A percentile compares a stretch with the other conserved stretches of the same genome.
phyloP scores from a whole-genome alignment of 306 rosid genomes.

The Citrullus mucosospermus region DNA sequence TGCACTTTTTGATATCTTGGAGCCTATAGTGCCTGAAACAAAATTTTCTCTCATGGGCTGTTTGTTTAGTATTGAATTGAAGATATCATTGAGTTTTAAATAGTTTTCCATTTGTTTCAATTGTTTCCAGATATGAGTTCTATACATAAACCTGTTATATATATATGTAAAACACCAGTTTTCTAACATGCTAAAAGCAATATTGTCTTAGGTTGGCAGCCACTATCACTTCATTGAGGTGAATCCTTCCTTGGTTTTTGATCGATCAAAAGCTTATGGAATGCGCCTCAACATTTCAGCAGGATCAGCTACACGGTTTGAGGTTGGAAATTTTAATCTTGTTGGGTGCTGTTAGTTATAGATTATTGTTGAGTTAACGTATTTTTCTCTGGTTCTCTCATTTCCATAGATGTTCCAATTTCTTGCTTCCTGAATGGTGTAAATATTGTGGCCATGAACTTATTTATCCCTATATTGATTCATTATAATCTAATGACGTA shows the following conservation, averaged over 20 bases:
- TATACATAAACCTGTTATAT: background rate
- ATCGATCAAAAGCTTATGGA: conserved; percentile 70
- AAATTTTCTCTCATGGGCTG: background rate
- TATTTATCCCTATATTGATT: background rate
- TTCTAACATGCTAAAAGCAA: background rate
- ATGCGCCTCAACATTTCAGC: conserved; percentile 78
- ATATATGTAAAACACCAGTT: background rate
- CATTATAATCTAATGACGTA: background rate
- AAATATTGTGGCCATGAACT: background rate
- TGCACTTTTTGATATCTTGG: background rate
- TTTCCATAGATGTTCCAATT: background rate
- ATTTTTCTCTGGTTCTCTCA: background rate
- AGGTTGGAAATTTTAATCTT: conserved; percentile 35
- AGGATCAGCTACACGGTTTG: conserved; percentile 84
- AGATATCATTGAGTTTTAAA: background rate
- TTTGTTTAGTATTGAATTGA: background rate
- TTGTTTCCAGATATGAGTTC: background rate
- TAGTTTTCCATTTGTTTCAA: background rate
- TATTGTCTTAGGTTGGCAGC: conserved; percentile 73
- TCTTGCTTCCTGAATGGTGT: background rate
- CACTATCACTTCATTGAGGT: conserved; percentile 90
- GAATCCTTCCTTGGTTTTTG: conserved; percentile 65
- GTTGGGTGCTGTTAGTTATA: conserved; percentile 4
- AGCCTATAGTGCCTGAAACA: background rate
- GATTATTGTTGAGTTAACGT: background rate